Evolutionary conservation across 306 rosid genomes (phyloP), one percentile per base, ranked within the genome.

Genomic region (Cucumis cinereus): DNA sequence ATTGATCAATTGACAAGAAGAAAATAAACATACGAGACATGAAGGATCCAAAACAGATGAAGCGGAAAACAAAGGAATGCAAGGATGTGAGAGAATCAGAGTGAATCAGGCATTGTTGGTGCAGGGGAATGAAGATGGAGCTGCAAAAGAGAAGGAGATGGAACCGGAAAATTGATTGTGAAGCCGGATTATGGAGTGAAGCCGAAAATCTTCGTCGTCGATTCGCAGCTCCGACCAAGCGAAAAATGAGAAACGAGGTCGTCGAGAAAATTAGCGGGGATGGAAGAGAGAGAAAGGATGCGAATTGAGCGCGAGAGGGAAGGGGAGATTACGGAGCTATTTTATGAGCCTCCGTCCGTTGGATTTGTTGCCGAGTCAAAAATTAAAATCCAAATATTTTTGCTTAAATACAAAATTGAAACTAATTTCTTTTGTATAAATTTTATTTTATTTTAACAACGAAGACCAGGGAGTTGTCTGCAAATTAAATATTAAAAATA

Each of bases 261-360:
- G 55, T 38, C 54, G 75, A 70, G 77, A 82, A 69, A 20, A n/a
- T 74, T 26, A n/a, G 84, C 80, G 78, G 76, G 47, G 52, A 35
- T 36, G 71, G 24, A 30, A 61, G 68, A 61, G 43, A 61, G 83
- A 33, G 55, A 74, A 86, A 72, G 79, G 55, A 61, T 81, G 91
- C 89, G 88, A 84, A 86, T 80, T 83, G 74, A 83, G 88, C 84
- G 98, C 93, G 93, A 83, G 88, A 77, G 86, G 74, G 81, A 74
- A 35, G 81, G 76, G 35, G 74, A 68, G 84, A 88, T 84, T 77
- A 58, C 77, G 84, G 71, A 77, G 77, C 77, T 78, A 83, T 76
- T 61, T 61, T 67, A 64, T 71, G 83, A 73, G 66, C 60, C 62
- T 40, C 54, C 61, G 73, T 56, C 71, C 73, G 73, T 79, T 60